Evolutionary conservation across 192 early-diverging fungal species (phyloP).

Genomic region (Umbelopsis vinacea): DNA sequence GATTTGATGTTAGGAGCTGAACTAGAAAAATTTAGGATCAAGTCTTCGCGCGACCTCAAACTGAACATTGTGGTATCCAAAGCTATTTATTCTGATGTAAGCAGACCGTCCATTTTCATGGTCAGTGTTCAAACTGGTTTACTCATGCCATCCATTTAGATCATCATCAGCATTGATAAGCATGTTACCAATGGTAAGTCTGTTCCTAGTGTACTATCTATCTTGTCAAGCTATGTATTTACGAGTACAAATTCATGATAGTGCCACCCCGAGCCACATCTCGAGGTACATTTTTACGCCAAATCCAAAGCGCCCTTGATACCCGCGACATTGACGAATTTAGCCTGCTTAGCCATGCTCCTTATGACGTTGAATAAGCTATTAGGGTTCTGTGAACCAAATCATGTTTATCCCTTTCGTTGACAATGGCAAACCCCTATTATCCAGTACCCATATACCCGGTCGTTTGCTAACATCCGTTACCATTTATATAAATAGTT

Average conservation of each 20-base stretch:
- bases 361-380: not conserved
- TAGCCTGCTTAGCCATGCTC: not conserved
- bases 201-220: not conserved
- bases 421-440: no score
- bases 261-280: slow-evolving; percentile 2
- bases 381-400: no score
- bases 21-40: slow-evolving; percentile 16
- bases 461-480: no score
- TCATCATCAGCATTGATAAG: not conserved
- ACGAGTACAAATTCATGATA: not conserved
- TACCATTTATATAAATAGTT: no score
- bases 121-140: no score
- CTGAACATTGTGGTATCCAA: not conserved
- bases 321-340: not conserved
- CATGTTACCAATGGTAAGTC: not conserved
- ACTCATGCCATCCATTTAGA: not conserved
- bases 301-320: not conserved
- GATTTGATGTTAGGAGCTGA: slow-evolving; percentile 5
- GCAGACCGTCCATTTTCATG: not conserved
- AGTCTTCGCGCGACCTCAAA: slow-evolving; percentile 5
- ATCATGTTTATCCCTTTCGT: no score
- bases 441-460: no score
- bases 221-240: not conserved
- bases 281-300: not conserved
- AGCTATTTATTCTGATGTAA: slow-evolving; percentile 6